Percentiles rank a stretch among this genome's conserved stretches.
Conservation (phyloP, 495 filamentous ascomycete species). For the Xylaria longipes region DNA sequence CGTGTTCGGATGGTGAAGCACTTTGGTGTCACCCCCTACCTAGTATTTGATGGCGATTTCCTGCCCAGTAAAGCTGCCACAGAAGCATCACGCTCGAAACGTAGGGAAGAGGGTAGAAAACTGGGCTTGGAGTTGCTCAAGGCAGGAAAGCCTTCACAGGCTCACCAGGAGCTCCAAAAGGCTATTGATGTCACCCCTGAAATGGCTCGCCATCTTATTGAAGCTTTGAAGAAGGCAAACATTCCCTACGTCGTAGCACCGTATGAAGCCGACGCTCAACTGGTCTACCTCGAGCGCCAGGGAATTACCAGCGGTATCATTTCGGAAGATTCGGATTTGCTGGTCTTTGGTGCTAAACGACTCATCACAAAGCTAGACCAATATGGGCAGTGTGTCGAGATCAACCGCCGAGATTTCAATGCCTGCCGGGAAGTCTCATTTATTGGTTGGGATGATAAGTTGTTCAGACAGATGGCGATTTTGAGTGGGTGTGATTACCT, state of each 20-base stretch:
- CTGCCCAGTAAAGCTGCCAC: conserved; percentile 96
- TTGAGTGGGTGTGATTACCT: conserved; percentile 98
- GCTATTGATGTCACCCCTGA: conserved; percentile 94
- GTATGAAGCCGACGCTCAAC: conserved; percentile 96
- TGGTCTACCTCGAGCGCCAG: conserved; percentile 88
- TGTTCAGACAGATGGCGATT: conserved; percentile 96
- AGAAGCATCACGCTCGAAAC: conserved; percentile 71
- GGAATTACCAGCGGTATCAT: conserved; percentile 86
- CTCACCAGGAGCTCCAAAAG: conserved; percentile 88
- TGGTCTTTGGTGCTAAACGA: conserved; percentile 92
- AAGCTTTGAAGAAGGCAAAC: conserved; percentile 79
- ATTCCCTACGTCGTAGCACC: conserved; percentile 93
- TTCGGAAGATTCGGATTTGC: conserved; percentile 94
- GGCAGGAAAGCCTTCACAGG: conserved; percentile 79
- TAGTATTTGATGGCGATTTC: conserved; percentile 96
- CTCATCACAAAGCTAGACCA: conserved; percentile 94
- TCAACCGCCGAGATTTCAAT: conserved; percentile 85
- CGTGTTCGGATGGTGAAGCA: conserved; percentile 91
- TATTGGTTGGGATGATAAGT: conserved; percentile 86
- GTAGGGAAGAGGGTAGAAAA: conserved; percentile 75
- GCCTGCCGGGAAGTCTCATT: conserved; percentile 86
- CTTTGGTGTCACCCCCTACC: conserved; percentile 88
- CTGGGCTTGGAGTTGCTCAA: conserved; percentile 78
- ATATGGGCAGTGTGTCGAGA: conserved; percentile 89
- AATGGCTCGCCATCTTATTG: conserved; percentile 92